Base-by-base conservation (phyloP, 2,329 filamentous ascomycete species). In the Chlorencoelia australis region DNA sequence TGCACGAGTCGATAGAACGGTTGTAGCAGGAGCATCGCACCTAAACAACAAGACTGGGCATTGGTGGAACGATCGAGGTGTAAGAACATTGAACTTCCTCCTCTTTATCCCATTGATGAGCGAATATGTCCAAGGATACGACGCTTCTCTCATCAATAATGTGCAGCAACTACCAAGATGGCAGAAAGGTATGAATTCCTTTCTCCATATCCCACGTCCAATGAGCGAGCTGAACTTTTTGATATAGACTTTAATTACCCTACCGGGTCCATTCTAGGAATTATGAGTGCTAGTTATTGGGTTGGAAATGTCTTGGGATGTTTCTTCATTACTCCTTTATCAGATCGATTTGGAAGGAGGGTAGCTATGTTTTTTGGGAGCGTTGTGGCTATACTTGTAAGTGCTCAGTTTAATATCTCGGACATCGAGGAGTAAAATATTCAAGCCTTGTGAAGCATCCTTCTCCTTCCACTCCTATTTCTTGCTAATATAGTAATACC, bases 61-160 rank as follows among this genome's bases (percentile, higher is more conserved):
- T 7, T 42, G 41, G 43, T 44, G 38, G 39, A 43, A 47, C 11
- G 41, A 47, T 22, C 33, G 29, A 4, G 43, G 45, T 8, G 26
- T 44, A 4, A 30, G 38, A 2, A 34, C 32, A 9, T 30, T 44
- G 14, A 46, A 40, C 25, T 37, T 46, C 14, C 30, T 46, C n/a
- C 34, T 47, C n/a, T 30, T 47, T 15, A 44, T 45, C 24, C 43
- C 45, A 1, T 22, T 46, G 19, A 45, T 44, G 43, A 47, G 45
- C 34, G 43, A 47, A 28, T 46, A 44, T 39, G 41, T 47, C 13
- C 45, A 46, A 35, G 43, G 40, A 6, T 47, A 47, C 19, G 40
- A 43, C 15, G 26, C 37, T 4, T 35, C 30, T 37, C 24, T 47
- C 5, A 45, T 45, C 8, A 47, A 47, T 26, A 43, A 45, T 40